Percentiles rank a stretch among this genome's conserved stretches.
These are phyloP conservation scores for Leptosphaerulina australis DNA, from an alignment of 2,329 filamentous ascomycete species.

Conservation along the genomic window DNA sequence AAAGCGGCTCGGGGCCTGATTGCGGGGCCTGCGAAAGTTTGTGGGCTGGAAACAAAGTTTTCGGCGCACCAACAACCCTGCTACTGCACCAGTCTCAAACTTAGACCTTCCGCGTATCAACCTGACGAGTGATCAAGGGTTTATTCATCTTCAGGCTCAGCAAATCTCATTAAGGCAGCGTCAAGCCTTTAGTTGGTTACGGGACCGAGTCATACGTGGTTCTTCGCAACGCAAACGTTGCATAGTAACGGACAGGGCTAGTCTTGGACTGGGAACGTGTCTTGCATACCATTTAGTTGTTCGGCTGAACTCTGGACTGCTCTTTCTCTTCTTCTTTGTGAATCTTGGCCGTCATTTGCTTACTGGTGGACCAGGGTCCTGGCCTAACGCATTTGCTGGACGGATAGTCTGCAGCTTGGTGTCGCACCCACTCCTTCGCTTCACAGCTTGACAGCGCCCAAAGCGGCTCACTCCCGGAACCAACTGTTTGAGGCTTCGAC, in stretches of 20 bases:
- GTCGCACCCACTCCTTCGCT: constrained; percentile 46
- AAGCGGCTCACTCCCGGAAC: constrained; percentile 48
- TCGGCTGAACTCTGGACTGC: constrained; percentile 39
- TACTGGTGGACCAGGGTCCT: constrained; percentile 36
- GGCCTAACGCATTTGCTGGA: constrained; percentile 37
- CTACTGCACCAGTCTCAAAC: constrained; percentile 48
- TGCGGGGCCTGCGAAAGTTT: constrained; percentile 39
- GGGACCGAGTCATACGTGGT: constrained; percentile 11
- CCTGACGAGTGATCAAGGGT: constrained; percentile 17
- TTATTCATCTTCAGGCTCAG: constrained; percentile 40
- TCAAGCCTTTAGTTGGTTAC: constrained; percentile 26
- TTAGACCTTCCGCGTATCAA: constrained; percentile 32
- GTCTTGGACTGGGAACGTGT: constrained; percentile 34
- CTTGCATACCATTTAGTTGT: constrained; percentile 37
- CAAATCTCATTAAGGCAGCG: constrained; percentile 26
- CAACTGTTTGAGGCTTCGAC: constrained; percentile 49
- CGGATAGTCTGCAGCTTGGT: constrained; percentile 40
- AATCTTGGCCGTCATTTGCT: constrained; percentile 37
- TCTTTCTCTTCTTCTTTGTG: constrained; percentile 27
- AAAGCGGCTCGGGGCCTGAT: constrained; percentile 35
- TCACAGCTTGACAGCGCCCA: constrained; percentile 48
- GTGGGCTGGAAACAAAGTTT: constrained; percentile 45
- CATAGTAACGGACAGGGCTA: constrained; percentile 31
- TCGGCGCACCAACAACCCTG: constrained; percentile 44
- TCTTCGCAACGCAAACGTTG: constrained; percentile 32